Base-by-base conservation (phyloP, 1,139 yeast genomes). In the Geotrichum reessii region DNA sequence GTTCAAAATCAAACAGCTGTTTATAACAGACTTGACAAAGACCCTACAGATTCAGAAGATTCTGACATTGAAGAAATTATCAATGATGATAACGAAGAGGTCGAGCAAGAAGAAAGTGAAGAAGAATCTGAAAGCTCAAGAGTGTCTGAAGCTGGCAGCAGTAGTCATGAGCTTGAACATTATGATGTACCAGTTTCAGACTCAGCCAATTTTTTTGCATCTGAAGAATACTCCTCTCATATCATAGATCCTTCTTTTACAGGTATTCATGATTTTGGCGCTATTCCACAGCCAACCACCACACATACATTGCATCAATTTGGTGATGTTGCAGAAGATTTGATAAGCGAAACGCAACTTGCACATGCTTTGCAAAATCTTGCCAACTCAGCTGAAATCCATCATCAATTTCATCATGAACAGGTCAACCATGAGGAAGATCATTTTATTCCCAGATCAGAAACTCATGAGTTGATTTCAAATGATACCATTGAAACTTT, bases 1-100 rank as follows among this genome's bases (percentile, higher is more conserved):
- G 14, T 37, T 14, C 19, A 37, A 37, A 19, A 17, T 14, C 42
- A 6, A 4, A 19, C 12, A n/a, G n/a, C 42, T 37, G 17, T 14
- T 37, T 6, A 14, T 37, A 6, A 14, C 33, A 53, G 24, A 22
- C 58, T 50, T 25, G 64, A 61, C 33, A 53, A 49, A 17, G 55
- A 60, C 49, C 55, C 50, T 21, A 42, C 55, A 27, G 61, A 60
- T 25, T 59, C 56, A 28, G 61, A 55, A 28, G 55, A 56, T 6
- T 58, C 51, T 7, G 57, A 53, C n/a, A 48, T 27, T 51, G 52
- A 50, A 27, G 28, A 50, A 14, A 37, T 48, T 11, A 50, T 11
- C 1, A 49, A 37, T 1, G 52, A 53, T 40, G 61, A 47, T 6
- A 55, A 50, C 44, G 50, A 40, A n/a, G 54, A 52, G n/a, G 48